Conservation (phyloP, 768 basidiomycete species). For the Suillus occidentalis region DNA sequence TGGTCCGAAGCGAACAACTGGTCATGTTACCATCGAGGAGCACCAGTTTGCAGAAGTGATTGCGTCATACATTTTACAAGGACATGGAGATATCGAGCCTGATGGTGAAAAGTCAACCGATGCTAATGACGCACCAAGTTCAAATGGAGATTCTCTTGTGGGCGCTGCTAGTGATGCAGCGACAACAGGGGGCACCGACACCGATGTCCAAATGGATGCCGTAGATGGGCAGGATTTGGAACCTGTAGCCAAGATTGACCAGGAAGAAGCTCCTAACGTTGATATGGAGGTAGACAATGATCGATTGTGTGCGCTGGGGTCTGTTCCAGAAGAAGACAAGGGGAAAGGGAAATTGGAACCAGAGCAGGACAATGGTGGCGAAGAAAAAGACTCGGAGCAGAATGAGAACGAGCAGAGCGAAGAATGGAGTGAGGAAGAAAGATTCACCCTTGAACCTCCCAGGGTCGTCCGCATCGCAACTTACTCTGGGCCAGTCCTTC, state of each 20-base stretch:
- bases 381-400: background rate
- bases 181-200: background rate
- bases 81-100: too few relatives aligned
- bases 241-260: background rate
- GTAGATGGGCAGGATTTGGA: background rate
- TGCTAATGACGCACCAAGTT: background rate
- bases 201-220: background rate
- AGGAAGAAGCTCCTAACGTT: background rate
- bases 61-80: background rate
- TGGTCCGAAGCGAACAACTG: background rate
- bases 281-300: background rate
- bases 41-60: background rate
- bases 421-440: background rate
- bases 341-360: background rate
- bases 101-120: background rate
- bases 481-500: conserved; percentile 9
- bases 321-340: background rate
- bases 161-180: background rate
- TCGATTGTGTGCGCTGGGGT: background rate
- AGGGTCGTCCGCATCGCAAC: background rate
- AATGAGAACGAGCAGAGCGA: background rate
- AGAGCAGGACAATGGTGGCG: background rate
- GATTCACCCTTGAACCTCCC: background rate
- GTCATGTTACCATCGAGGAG: background rate
- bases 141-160: background rate